Evolutionary conservation across 176 grass and related monocot species (phyloP), one percentile per base, ranked within the genome.

Genomic region (Musa troglodytarum): DNA sequence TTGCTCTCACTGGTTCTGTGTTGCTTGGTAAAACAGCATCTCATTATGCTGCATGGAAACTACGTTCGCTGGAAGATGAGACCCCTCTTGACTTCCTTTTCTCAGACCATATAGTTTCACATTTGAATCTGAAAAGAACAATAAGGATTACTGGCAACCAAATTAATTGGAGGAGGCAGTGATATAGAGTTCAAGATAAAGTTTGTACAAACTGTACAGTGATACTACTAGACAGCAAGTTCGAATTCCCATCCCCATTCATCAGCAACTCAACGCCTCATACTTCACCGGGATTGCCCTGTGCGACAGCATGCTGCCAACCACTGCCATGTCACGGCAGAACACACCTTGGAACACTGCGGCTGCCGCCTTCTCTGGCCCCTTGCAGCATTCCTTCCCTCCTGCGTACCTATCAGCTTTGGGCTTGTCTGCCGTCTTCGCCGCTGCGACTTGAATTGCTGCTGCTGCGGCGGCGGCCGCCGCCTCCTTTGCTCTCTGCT

Each of bases 261-360:
- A 56, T 93, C 86, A 99, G 81, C 88, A 99, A 62, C 88, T 94
- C 83, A 99, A 82, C 17, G 91, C 95, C 84, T 99, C 91, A 29
- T 92, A 99, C 75, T 99, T 99, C 83, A 89, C 86, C 69, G 84
- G 89, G 8, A 93, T 79, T 1, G 82, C 53, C 17, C 90, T 80
- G 8, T 87, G 88, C n/a, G 95, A 87, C 69, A 99, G 83, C 71
- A 99, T 77, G 20, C 86, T 99, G 0, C 95, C 90, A 9, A 99
- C 95, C 81, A 88, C 95, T 1, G 90, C 90, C 90, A 99, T 75
- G 83, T 99, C 95, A 56, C 95, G 86, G 81, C 95, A 99, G 88
- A 99, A 99, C 76, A 94, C 86, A 10, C 95, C 95, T 73, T 92
- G 95, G 82, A 89, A 89, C 54, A 87, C 91, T 50, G 78, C 82